Base-by-base conservation (phyloP, 306 rosid species). In the Quercus parvula region DNA sequence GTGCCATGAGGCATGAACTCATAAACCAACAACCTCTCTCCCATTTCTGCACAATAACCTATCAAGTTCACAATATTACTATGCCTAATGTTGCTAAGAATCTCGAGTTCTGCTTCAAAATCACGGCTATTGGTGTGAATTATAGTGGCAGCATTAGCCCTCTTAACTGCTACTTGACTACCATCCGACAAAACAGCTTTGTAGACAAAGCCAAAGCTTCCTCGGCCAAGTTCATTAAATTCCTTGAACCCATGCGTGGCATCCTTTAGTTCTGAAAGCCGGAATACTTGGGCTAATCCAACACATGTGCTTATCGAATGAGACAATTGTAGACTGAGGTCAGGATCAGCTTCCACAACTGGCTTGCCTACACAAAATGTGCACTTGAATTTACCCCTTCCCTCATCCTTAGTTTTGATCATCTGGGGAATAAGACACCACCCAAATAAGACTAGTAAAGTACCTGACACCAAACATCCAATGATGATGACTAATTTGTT, bases 231-330 rank as follows among this genome's bases (percentile, higher is more conserved):
- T 88, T 94, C 98, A 35, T 91, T 94, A n/a, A 94, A 94, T 84
- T 94, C 98, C 85, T 92, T 94, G 88, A 94, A 92, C 13, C 97
- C 98, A 52, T 91, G 92, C 1, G 98, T 92, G 19, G 98, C 98
- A 17, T 92, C 98, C 81, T 89, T 94, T 38, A 94, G 76, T 64
- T 94, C 98, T 0, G 97, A 86, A 70, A 94, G 98, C 61, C 98
- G 83, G 74, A 94, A 94, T 81, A 92, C 88, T 79, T 89, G 98
- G 86, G 98, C 93, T 46, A 75, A 58, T 56, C 97, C 94, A 5
- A 97, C 97, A 62, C 96, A 87, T 5, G 90, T 82, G 62, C 82
- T 56, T 12, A 69, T 54, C 0, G 86, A 85, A 70, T 74, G 66
- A 49, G 84, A 62, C 28, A 91, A 55, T 28, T 85, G 77, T 55